These are phyloP conservation scores for Termitomyces sp. DNA, from an alignment of 768 basidiomycete genomes.

Conservation along the genomic window DNA sequence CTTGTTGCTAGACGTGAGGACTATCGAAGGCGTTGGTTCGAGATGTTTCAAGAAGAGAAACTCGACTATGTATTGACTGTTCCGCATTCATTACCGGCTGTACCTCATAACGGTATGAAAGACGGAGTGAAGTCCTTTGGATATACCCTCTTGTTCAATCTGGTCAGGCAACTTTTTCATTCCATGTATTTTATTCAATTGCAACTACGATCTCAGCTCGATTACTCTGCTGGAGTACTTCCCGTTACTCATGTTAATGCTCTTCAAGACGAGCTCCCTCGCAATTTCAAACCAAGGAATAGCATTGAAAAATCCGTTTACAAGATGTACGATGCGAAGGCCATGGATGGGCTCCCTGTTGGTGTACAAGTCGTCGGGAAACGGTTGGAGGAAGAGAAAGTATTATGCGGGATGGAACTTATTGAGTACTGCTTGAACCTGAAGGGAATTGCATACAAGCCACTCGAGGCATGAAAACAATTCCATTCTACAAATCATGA, in stretches of 20 bases:
- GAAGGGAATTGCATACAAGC: conserved; percentile 20
- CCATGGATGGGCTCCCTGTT: conserved; percentile 56
- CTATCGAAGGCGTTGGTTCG: conserved; percentile 37
- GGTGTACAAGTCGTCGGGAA: conserved; percentile 57
- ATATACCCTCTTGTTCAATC: conserved; percentile 60
- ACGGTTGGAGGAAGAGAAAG: conserved; percentile 60
- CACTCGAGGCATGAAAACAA: conserved; percentile 4
- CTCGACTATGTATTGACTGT: conserved; percentile 58
- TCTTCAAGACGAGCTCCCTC: conserved; percentile 31
- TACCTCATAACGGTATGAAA: conserved; percentile 48
- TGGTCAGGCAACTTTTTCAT: conserved; percentile 29
- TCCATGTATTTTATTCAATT: not conserved
- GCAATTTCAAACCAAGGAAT: conserved; percentile 32
- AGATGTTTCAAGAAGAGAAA: conserved; percentile 30
- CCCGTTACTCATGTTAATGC: conserved; percentile 51
- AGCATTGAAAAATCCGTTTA: conserved; percentile 41
- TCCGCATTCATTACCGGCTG: conserved; percentile 51
- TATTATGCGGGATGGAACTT: conserved; percentile 53
- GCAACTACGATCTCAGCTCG: conserved; percentile 26
- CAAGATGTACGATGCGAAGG: conserved; percentile 41
- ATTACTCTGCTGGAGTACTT: conserved; percentile 50
- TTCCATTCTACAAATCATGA: not conserved
- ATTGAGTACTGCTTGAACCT: conserved; percentile 30
- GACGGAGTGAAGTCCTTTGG: conserved; percentile 46
- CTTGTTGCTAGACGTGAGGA: conserved; percentile 43